Percentiles rank a stretch among this genome's conserved stretches.
Evolutionary conservation across 768 basidiomycete genomes (phyloP).

Genomic region (Russula sp.): DNA sequence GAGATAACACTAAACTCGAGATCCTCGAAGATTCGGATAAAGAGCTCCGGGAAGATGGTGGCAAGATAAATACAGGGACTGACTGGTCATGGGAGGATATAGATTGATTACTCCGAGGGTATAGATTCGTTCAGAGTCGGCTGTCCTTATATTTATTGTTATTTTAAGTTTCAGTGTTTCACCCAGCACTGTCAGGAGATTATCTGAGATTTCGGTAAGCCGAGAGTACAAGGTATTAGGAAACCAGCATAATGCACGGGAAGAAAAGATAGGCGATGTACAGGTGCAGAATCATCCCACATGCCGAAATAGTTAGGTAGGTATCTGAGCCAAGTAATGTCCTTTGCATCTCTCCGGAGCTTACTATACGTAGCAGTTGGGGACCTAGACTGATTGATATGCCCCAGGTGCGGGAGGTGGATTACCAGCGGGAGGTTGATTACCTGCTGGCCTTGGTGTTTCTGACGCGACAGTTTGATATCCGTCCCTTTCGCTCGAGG

Average conservation of each 20-base stretch:
- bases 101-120: too few relatives aligned
- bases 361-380: neutral
- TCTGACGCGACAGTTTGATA: slow-evolving; percentile 39
- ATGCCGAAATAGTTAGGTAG: slow-evolving; percentile 1
- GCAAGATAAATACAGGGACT: neutral
- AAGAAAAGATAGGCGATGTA: neutral
- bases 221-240: neutral
- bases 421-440: slow-evolving; percentile 29
- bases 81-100: slow-evolving; percentile 5
- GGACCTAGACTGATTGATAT: slow-evolving; percentile 37
- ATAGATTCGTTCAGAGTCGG: neutral
- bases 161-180: neutral
- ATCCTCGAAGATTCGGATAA: neutral
- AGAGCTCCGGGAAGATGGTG: neutral
- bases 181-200: neutral
- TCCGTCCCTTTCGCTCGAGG: slow-evolving; percentile 37
- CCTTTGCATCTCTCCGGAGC: neutral
- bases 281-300: neutral
- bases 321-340: slow-evolving; percentile 2
- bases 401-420: slow-evolving; percentile 35
- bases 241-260: neutral
- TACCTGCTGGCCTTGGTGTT: slow-evolving; percentile 32
- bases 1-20: slow-evolving; percentile 19
- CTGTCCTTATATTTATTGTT: neutral
- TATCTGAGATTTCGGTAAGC: neutral